Conservation (phyloP, 805 yeast genomes). For the Tetrapisispora pingtungensis region DNA sequence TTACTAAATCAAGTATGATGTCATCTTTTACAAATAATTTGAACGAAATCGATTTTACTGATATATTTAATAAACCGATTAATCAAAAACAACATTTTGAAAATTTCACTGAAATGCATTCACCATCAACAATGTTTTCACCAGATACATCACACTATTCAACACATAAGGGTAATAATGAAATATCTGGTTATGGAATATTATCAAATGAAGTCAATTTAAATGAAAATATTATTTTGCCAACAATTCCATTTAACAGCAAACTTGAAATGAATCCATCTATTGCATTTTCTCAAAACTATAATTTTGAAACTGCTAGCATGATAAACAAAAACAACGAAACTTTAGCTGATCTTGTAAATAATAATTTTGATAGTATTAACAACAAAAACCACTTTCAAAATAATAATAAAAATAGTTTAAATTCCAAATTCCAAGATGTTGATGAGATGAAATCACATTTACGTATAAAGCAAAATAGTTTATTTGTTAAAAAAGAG, state of each 20-base stretch:
- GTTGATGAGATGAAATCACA: too few species aligned
- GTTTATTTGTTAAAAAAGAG: background rate
- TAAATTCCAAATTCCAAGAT: background rate
- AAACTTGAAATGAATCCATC: background rate
- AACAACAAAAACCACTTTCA: background rate
- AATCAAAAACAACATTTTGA: conserved; percentile 6
- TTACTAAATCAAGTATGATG: background rate
- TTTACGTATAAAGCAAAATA: too few species aligned
- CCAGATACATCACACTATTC: conserved; percentile 1
- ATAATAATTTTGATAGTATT: background rate
- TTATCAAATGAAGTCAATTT: background rate
- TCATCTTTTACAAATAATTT: conserved; percentile 9
- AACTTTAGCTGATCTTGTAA: background rate
- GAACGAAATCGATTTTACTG: conserved; percentile 30
- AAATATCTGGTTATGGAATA: background rate
- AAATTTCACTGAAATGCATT: background rate
- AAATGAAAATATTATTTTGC: background rate
- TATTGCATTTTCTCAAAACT: too few species aligned
- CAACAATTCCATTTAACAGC: background rate
- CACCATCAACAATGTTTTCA: background rate
- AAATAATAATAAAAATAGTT: background rate
- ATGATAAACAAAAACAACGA: background rate
- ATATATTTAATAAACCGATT: conserved; percentile 22
- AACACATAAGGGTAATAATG: background rate
- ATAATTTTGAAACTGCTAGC: background rate